phyloP scores from a whole-genome alignment of 2,329 filamentous ascomycete species.

The Spiromastix sp. region DNA sequence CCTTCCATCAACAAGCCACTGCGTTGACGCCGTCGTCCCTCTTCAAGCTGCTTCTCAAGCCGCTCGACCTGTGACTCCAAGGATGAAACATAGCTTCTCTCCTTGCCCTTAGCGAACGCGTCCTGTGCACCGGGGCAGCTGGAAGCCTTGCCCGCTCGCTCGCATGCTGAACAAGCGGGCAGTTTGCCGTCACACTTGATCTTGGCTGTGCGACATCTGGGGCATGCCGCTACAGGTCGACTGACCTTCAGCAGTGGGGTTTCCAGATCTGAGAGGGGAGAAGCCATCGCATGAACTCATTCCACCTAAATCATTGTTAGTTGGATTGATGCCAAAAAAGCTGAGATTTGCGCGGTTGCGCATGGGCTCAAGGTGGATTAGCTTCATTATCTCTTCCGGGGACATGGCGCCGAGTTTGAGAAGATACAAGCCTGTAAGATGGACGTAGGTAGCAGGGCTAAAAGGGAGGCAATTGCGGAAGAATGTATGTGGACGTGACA shows the following conservation, averaged over 20 bases:
- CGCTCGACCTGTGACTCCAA: slow-evolving; percentile 86
- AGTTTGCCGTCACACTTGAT: slow-evolving; percentile 97
- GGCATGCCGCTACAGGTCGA: slow-evolving; percentile 68
- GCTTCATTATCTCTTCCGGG: too few relatives aligned
- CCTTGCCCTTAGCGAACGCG: slow-evolving; percentile 90
- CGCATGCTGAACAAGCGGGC: slow-evolving; percentile 88
- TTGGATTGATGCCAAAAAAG: too few relatives aligned
- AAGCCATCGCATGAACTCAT: slow-evolving; percentile 6
- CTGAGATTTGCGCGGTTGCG: too few relatives aligned
- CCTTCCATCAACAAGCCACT: slow-evolving; percentile 40
- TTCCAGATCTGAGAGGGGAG: slow-evolving; percentile 27
- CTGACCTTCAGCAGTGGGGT: slow-evolving; percentile 48
- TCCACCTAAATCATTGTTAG: slow-evolving; percentile 4
- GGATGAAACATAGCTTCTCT: slow-evolving; percentile 91
- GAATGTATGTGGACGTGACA: too few relatives aligned
- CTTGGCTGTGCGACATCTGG: slow-evolving; percentile 79
- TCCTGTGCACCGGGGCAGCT: slow-evolving; percentile 94
- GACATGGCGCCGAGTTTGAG: too few relatives aligned
- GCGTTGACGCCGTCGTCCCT: slow-evolving; percentile 33
- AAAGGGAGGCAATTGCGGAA: too few relatives aligned
- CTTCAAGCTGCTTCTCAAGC: slow-evolving; percentile 63
- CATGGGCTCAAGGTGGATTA: too few relatives aligned
- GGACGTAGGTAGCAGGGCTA: too few relatives aligned
- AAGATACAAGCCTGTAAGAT: too few relatives aligned
- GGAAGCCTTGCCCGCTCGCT: slow-evolving; percentile 73